phyloP scores from a whole-genome alignment of 768 basidiomycete species.

The Mycena indigotica region DNA sequence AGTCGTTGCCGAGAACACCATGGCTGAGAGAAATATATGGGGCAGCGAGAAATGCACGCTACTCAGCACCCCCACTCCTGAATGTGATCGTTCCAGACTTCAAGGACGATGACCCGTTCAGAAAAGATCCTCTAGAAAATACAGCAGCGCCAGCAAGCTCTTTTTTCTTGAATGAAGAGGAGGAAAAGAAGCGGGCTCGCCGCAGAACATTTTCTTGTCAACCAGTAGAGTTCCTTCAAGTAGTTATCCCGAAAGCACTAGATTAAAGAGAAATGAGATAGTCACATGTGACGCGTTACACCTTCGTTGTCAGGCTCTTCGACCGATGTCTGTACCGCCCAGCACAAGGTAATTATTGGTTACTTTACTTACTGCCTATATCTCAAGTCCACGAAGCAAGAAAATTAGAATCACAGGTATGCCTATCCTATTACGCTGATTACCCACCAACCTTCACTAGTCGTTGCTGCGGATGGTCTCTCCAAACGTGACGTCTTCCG shows the following conservation, averaged over 20 bases:
- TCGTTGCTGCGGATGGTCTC: slow-evolving; percentile 93
- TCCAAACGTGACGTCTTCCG: slow-evolving; percentile 95
- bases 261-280: background rate
- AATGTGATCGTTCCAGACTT: background rate
- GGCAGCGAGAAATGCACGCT: slow-evolving; percentile 3
- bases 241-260: slow-evolving; percentile 6
- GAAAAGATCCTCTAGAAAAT: slow-evolving; percentile 7
- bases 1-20: slow-evolving; percentile 9
- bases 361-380: slow-evolving; percentile 9
- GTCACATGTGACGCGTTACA: too few relatives aligned
- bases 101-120: slow-evolving; percentile 17
- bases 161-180: slow-evolving; percentile 11
- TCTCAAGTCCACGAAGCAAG: slow-evolving; percentile 50
- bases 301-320: too few relatives aligned
- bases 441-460: slow-evolving; percentile 40
- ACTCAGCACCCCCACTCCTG: slow-evolving; percentile 17
- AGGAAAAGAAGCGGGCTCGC: slow-evolving; percentile 14
- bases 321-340: slow-evolving; percentile 53
- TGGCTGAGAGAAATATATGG: background rate
- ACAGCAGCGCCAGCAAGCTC: slow-evolving; percentile 1
- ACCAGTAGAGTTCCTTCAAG: slow-evolving; percentile 12
- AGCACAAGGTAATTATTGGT: slow-evolving; percentile 37
- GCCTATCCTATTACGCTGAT: slow-evolving; percentile 19
- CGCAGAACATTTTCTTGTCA: slow-evolving; percentile 2
- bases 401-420: slow-evolving; percentile 79